Base-by-base conservation (phyloP, 202 grass and related monocot genomes). In the Saccharum hybrid region DNA sequence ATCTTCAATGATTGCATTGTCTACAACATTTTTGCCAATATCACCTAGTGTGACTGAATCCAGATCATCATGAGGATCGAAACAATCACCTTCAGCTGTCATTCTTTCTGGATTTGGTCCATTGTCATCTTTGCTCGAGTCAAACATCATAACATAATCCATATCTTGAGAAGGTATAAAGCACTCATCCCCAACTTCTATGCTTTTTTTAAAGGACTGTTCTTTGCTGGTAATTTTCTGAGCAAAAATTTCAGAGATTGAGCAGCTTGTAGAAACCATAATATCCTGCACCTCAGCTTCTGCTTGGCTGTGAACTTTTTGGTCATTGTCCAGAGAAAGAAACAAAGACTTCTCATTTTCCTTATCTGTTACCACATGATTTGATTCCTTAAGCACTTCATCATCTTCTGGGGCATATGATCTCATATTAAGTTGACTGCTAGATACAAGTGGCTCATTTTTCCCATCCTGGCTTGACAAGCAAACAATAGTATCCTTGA, bases 401-500 rank as follows among this genome's bases (percentile, higher is more conserved):
- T 62, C 69, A 56, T 62, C 63, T 86, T 80, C 41, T 59, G 69
- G 41, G 13, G n/a, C 19, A 71, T 43, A 71, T 63, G 56, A 80
- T 51, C 51, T 76, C 56, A 57, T 63, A 76, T 75, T 22, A 77
- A 71, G 48, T 73, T 81, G 63, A 52, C 71, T 77, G 75, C 76
- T 62, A 71, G 57, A 76, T 66, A 3, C 59, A 66, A 61, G 46
- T 84, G 43, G 18, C 5, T 76, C 69, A 4, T 57, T 90, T 81
- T 64, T 37, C 43, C 75, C 84, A 87, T 38, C 84, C 37, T 66
- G 43, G 43, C 19, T 87, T 84, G 81, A 64, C 45, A 83, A 36
- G 88, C 52, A 81, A 63, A 67, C 3, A 13, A 14, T 8, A 34
- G 22, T 66, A 61, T 87, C 88, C 22, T 67, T 49, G 28, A 84